Evolutionary conservation across 169 alveolate genomes (phyloP), one percentile per base, ranked within the genome.

Genomic region (Plasmodium falciparum): DNA sequence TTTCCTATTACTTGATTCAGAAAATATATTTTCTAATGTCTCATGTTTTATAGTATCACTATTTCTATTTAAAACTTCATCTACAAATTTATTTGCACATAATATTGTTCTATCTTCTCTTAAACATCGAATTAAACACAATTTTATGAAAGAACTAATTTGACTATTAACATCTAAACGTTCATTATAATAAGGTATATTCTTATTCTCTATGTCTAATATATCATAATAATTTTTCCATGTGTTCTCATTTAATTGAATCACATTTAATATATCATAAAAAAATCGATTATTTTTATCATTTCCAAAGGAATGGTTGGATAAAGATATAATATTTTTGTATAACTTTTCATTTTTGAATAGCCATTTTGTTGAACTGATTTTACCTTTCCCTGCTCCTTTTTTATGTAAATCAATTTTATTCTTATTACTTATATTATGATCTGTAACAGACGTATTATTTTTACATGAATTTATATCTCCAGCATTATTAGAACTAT

Each of bases 31-130:
- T 88, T 96, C 98, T 26, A 97, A 93, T 13, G 96, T 94, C 88
- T 97, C 99, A 24, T 98, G 96, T 65, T 96, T 97, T n/a, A 98
- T 98, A 29, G 94, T 93, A 76, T 96, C 95, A 89, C 95, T 97
- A 88, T 96, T 95, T 50, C 95, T 95, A 33, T 97, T 98, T 66
- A 97, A 93, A 49, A 94, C 93, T 61, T 80, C 93, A 56, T 95
- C 96, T 88, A 97, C 96, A 88, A 96, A 97, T 56, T 96, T 95
- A 39, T 96, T 95, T 15, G 99, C 96, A 24, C 98, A 97, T 67
- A 98, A 94, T 22, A 95, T 90, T 1, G 99, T 96, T 88, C 99
- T 94, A 90, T 97, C 99, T 85, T 97, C 99, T 93, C 98, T 96
- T 86, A 97, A 85, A 29, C 98, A 95, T 74, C 99, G 93, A 39